phyloP scores from a whole-genome alignment of 768 basidiomycete species.

The Mycena leptocephala region DNA sequence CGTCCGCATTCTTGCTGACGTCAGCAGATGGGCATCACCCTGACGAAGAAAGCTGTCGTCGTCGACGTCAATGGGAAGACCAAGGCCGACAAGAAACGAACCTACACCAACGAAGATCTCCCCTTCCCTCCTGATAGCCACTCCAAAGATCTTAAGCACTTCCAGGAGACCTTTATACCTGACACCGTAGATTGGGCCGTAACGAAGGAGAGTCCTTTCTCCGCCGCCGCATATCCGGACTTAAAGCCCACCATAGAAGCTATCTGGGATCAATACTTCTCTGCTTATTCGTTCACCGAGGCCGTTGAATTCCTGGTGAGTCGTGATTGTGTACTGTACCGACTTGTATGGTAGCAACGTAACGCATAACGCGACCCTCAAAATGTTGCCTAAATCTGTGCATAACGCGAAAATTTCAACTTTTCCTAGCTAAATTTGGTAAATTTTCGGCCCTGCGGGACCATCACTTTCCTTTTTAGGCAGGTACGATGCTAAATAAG shows the following conservation, averaged over 20 bases:
- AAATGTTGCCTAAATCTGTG: too few species aligned
- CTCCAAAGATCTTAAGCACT: background rate
- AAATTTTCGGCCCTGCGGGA: too few species aligned
- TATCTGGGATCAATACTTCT: slow-evolving; percentile 3
- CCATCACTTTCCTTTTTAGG: too few species aligned
- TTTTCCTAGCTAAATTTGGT: too few species aligned
- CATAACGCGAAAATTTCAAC: too few species aligned
- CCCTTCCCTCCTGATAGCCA: slow-evolving; percentile 9
- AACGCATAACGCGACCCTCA: too few species aligned
- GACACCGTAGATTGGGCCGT: background rate
- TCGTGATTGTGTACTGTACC: background rate
- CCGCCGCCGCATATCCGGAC: background rate
- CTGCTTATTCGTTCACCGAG: background rate
- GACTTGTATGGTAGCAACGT: too few species aligned
- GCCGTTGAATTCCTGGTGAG: background rate
- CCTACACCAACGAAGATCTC: slow-evolving; percentile 7
- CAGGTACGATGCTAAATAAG: too few species aligned
- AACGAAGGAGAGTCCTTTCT: background rate
- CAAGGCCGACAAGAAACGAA: background rate
- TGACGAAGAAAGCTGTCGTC: background rate
- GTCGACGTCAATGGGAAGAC: slow-evolving; percentile 7
- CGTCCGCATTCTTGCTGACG: background rate
- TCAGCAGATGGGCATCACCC: slow-evolving; percentile 14
- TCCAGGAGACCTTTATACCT: background rate
- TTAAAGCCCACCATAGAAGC: background rate